These are phyloP conservation scores for Trypethelium eluteriae DNA, from an alignment of 495 filamentous ascomycete species.

Conservation along the genomic window DNA sequence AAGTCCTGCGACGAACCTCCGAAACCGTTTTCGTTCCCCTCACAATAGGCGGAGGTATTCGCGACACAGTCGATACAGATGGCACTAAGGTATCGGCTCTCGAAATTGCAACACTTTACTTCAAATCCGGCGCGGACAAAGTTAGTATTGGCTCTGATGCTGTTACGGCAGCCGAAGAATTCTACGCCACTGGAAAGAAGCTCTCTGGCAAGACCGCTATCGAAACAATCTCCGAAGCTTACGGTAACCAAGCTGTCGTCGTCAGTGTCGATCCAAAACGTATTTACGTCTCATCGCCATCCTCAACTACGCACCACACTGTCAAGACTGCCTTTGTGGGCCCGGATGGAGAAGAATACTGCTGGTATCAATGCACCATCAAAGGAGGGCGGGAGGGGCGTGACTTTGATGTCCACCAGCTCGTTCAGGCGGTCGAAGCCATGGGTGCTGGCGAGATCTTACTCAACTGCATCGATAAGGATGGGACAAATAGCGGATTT, in stretches of 20 bases:
- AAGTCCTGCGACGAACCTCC: slow-evolving; percentile 76
- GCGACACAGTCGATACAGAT: slow-evolving; percentile 80
- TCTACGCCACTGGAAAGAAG: slow-evolving; percentile 57
- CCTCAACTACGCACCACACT: slow-evolving; percentile 70
- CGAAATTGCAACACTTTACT: slow-evolving; percentile 93
- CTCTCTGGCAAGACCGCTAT: slow-evolving; percentile 80
- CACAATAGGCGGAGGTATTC: slow-evolving; percentile 91
- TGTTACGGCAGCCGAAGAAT: slow-evolving; percentile 85
- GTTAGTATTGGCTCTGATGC: slow-evolving; percentile 96
- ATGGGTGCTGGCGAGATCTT: slow-evolving; percentile 95
- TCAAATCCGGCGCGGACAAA: slow-evolving; percentile 97
- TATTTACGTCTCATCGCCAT: slow-evolving; percentile 67
- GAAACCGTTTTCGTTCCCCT: slow-evolving; percentile 95
- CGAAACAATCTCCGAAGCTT: slow-evolving; percentile 85
- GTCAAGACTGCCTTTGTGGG: slow-evolving; percentile 63
- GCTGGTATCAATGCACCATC: slow-evolving; percentile 97
- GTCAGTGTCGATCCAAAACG: slow-evolving; percentile 90
- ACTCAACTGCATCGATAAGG: slow-evolving; percentile 94
- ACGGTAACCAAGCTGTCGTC: slow-evolving; percentile 95
- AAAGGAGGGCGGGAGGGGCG: slow-evolving; percentile 87
- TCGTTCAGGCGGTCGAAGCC: slow-evolving; percentile 82
- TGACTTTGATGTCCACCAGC: slow-evolving; percentile 81
- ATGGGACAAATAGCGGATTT: slow-evolving; percentile 91
- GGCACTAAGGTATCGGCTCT: slow-evolving; percentile 80
- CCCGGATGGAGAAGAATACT: slow-evolving; percentile 68